phyloP scores from a whole-genome alignment of 2,329 filamentous ascomycete species.

The Penicillium paneum region DNA sequence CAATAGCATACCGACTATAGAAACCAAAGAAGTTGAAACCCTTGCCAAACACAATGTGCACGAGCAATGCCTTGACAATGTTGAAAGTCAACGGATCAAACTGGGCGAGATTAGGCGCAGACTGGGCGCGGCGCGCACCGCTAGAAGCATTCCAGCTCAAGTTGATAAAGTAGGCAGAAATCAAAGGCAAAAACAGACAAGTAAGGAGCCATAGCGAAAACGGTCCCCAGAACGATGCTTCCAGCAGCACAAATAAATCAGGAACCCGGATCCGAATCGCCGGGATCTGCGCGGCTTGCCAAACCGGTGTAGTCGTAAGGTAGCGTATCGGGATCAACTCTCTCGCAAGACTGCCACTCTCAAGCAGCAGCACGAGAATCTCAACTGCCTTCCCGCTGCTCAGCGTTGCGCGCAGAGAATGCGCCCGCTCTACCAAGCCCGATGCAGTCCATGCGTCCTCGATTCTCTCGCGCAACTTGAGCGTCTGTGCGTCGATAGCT shows the following conservation, averaged over 20 bases:
- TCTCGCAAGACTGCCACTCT: slow-evolving; percentile 66
- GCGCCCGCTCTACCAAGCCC: slow-evolving; percentile 48
- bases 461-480: slow-evolving; percentile 35
- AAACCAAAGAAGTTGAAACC: slow-evolving; percentile 39
- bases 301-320: slow-evolving; percentile 67
- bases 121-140: slow-evolving; percentile 26
- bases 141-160: slow-evolving; percentile 57
- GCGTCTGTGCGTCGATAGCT: slow-evolving; percentile 66
- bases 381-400: slow-evolving; percentile 69
- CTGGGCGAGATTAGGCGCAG: slow-evolving; percentile 20
- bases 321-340: slow-evolving; percentile 70
- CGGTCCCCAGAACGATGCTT: slow-evolving; percentile 78
- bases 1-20: slow-evolving; percentile 36
- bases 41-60: slow-evolving; percentile 73
- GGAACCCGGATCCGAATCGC: slow-evolving; percentile 67
- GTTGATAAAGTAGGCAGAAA: slow-evolving; percentile 88
- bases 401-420: slow-evolving; percentile 65
- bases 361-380: slow-evolving; percentile 63
- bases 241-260: slow-evolving; percentile 76
- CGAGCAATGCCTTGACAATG: slow-evolving; percentile 77
- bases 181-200: slow-evolving; percentile 64
- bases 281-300: slow-evolving; percentile 54
- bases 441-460: slow-evolving; percentile 36
- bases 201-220: slow-evolving; percentile 73
- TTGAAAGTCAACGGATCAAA: slow-evolving; percentile 90